Conservation (phyloP, 2,329 filamentous ascomycete genomes). For the Ramularia endophylla region DNA sequence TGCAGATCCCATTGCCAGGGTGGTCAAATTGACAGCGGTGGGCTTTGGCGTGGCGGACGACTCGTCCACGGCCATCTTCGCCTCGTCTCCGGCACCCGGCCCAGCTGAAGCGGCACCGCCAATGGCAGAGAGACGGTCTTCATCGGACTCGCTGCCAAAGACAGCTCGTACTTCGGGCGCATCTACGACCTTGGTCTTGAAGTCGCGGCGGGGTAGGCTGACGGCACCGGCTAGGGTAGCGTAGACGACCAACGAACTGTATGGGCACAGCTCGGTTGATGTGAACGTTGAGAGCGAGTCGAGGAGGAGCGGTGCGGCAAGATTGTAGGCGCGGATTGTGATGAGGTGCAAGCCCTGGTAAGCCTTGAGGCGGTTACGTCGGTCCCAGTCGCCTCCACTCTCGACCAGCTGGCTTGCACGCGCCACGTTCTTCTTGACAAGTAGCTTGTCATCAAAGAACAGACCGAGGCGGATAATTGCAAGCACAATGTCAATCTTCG, state of each 20-base stretch:
- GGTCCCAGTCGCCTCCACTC: slow-evolving; percentile 95
- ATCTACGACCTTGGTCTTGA: slow-evolving; percentile 98
- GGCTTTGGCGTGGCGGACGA: slow-evolving; percentile 38
- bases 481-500: slow-evolving; percentile 94
- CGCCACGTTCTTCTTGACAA: slow-evolving; percentile 91
- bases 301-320: slow-evolving; percentile 85
- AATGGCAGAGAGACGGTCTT: slow-evolving; percentile 80
- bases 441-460: slow-evolving; percentile 89
- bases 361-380: slow-evolving; percentile 95
- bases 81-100: slow-evolving; percentile 68
- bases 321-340: slow-evolving; percentile 83
- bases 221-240: slow-evolving; percentile 91
- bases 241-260: slow-evolving; percentile 91
- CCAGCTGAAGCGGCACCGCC: slow-evolving; percentile 76
- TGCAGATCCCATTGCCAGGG: slow-evolving; percentile 58
- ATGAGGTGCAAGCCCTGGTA: slow-evolving; percentile 94
- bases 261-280: slow-evolving; percentile 96
- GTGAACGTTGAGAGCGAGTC: slow-evolving; percentile 98
- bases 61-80: slow-evolving; percentile 49
- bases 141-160: slow-evolving; percentile 65
- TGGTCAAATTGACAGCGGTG: slow-evolving; percentile 83
- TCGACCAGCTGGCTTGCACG: slow-evolving; percentile 86
- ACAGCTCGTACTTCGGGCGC: slow-evolving; percentile 98
- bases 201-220: slow-evolving; percentile 92
- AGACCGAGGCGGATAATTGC: slow-evolving; percentile 93